Base-by-base conservation (phyloP, 306 rosid genomes). In the Abrus precatorius region DNA sequence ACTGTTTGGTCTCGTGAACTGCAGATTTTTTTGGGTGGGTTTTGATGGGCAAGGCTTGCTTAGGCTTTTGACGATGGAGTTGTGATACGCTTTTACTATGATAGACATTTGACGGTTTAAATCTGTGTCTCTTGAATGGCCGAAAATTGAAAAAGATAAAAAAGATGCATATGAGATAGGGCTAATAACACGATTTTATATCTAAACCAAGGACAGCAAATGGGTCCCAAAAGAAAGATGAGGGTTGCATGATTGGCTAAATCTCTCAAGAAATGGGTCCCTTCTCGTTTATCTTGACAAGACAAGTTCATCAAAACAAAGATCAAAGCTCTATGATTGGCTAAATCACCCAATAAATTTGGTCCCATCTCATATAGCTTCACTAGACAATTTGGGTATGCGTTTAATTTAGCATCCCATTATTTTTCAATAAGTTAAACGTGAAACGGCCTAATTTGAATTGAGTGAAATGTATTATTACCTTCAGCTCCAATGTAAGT, bases 391-490 rank as follows among this genome's bases (percentile, higher is more conserved):
- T 40, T 74, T 54, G 61, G 54, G 27, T 66, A 49, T 47, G 44
- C 12, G 5, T 74, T 68, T 73, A 49, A 4, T 74, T 68, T 73
- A 49, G 69, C 79, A 84, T 54, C 60, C 59, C 41, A 67, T 36
- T 30, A 20, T 30, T 43, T 80, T 76, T 40, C 66, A 76, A 7
- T 49, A 65, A 70, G 72, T 85, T 76, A 80, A 80, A 85, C 88
- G 85, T 85, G 88, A 63, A 85, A 55, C 11, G 44, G 34, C 86
- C 86, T 77, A 54, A 77, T 77, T 77, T 83, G 86, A 53, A 61
- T 79, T 70, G 85, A 84, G 45, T 62, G 38, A n/a, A 55, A 29
- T 72, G 60, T 7, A 62, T 72, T 45, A 6, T 72, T 66, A 28
- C 41, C 70, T 49, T 64, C 53, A 80, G 79, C 60, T 63, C 50